Evolutionary conservation across 2,329 filamentous ascomycete genomes (phyloP), one percentile per base, ranked within the genome.

Genomic region (Cercospora citrullina): DNA sequence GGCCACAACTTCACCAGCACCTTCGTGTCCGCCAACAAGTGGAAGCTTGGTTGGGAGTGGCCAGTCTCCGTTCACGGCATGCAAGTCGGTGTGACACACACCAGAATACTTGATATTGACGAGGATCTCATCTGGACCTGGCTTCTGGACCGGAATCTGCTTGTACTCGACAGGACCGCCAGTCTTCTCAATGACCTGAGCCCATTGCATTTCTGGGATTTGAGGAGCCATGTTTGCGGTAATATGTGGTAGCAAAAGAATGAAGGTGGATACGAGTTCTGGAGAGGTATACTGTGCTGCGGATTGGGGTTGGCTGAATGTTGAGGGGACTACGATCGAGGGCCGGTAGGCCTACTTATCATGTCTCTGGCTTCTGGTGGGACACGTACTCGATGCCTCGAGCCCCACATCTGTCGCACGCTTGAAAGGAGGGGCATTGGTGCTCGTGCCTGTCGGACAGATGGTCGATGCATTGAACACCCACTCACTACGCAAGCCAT

Each of bases 91-190:
- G 84, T 96, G 93, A 86, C 93, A 96, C 74, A 96, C 93, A 78
- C 93, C 93, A 30, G 90, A 91, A 85, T 88, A 96, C 81, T 93
- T 93, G 86, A 96, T 87, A 83, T 96, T 94, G 82, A 97, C 84
- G 72, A 97, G 90, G 73, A 97, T 91, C 82, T 97, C 92, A 83
- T 96, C 93, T 63, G 93, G 90, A 23, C 90, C 92, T 45, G 94
- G 94, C 80, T 89, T 87, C 71, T 85, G 85, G 62, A 96, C 93
- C 73, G 91, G 90, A 76, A 97, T 94, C 82, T 90, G 86, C 84
- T 92, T 93, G 86, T 90, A 92, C 69, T 87, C 81, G 75, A 88
- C 83, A 73, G 87, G 81, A 65, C 89, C 90, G 74, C 91, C 93
- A 66, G 86, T 89, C 85, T 93, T 87, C 81, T 96, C 91, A 75